Conservation (phyloP, 495 filamentous ascomycete species). For the Penicillium fimorum region DNA sequence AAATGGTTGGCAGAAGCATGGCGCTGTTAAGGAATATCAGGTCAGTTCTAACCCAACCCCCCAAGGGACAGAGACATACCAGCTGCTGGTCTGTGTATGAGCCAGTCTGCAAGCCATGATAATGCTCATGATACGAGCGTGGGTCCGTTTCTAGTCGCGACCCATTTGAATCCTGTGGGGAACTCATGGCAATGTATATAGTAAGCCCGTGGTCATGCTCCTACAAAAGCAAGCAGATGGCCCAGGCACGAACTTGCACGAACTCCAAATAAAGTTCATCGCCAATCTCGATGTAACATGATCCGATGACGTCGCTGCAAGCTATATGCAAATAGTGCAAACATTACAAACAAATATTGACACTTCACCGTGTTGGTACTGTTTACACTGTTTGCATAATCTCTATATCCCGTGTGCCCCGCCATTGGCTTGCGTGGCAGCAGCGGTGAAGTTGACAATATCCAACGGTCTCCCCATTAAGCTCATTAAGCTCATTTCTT, state of each 20-base stretch:
- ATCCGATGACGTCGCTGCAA: constrained; percentile 34
- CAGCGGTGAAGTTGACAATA: constrained; percentile 25
- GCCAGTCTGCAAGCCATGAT: constrained; percentile 39
- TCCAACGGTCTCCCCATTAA: constrained; percentile 9
- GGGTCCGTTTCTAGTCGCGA: constrained; percentile 22
- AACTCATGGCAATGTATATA: constrained; percentile 32
- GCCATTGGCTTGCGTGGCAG: constrained; percentile 23
- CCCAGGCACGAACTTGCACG: constrained; percentile 9
- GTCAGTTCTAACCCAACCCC: neutral
- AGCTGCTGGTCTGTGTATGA: constrained; percentile 57
- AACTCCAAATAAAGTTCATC: constrained; percentile 7
- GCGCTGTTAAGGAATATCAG: constrained; percentile 36
- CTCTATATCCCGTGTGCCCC: neutral
- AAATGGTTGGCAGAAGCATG: constrained; percentile 63
- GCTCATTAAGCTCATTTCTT: constrained; percentile 3
- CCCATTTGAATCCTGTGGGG: constrained; percentile 17
- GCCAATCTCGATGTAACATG: constrained; percentile 20
- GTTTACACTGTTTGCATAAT: constrained; percentile 25
- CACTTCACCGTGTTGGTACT: constrained; percentile 1
- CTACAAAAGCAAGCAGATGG: constrained; percentile 6
- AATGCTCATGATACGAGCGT: constrained; percentile 23
- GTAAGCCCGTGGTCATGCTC: constrained; percentile 5
- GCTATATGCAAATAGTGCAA: constrained; percentile 2
- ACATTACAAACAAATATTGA: neutral
- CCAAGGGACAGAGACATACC: constrained; percentile 33